These are phyloP conservation scores for Starmerella geochares DNA, from an alignment of 805 yeast species.

Conservation along the genomic window DNA sequence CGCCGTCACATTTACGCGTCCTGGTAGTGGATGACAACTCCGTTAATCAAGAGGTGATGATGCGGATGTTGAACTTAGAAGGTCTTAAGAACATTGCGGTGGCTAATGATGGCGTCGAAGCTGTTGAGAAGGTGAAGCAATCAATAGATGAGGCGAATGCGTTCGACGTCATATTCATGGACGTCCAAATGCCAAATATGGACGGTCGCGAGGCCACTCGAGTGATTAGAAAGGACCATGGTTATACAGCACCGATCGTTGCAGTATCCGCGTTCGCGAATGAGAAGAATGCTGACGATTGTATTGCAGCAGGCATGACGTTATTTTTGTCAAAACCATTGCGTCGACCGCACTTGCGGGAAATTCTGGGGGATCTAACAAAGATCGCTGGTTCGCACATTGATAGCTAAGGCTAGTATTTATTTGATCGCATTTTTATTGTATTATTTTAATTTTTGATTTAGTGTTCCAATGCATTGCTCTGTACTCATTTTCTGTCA, in stretches of 20 bases:
- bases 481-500: no score
- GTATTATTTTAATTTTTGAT: not conserved
- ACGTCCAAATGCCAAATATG: conserved; percentile 90
- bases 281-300: conserved; percentile 74
- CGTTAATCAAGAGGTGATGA: conserved; percentile 90
- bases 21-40: conserved; percentile 89
- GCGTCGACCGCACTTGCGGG: conserved; percentile 27
- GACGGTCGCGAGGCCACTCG: conserved; percentile 83
- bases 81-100: conserved; percentile 61
- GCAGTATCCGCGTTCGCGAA: conserved; percentile 96
- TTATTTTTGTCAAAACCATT: conserved; percentile 80
- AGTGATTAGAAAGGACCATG: conserved; percentile 52
- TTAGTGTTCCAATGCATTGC: not conserved
- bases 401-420: conserved; percentile 4
- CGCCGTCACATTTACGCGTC: conserved; percentile 34
- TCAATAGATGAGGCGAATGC: conserved; percentile 29
- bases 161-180: conserved; percentile 83
- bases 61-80: conserved; percentile 76
- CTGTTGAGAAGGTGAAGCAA: conserved; percentile 54
- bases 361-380: conserved; percentile 21
- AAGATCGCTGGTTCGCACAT: conserved; percentile 7
- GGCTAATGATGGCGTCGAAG: conserved; percentile 88
- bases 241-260: conserved; percentile 65
- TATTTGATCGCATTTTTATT: not conserved
- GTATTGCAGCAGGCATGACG: conserved; percentile 83